A percentile compares a stretch with the other conserved stretches of the same genome.
Evolutionary conservation across 1,139 yeast species (phyloP).

Genomic region (Debaryomyces psychrophilus): DNA sequence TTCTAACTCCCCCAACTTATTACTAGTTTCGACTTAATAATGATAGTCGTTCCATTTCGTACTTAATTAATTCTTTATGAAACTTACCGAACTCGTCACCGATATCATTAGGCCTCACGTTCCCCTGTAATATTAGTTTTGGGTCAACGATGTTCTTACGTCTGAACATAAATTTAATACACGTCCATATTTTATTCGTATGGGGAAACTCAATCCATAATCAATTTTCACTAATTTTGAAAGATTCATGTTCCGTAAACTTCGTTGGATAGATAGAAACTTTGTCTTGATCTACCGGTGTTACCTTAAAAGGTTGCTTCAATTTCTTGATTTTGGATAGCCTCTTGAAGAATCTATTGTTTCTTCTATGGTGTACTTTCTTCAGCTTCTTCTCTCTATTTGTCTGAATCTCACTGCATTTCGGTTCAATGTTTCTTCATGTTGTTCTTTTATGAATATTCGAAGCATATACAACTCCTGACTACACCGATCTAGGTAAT

Average conservation of each 20-base stretch:
- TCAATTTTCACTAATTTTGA: conserved; percentile 12
- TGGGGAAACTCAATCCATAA: conserved; percentile 12
- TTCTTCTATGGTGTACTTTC: too few relatives aligned
- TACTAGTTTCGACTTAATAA: not conserved
- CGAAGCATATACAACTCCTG: not conserved
- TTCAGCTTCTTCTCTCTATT: not conserved
- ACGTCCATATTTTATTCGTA: conserved; percentile 3
- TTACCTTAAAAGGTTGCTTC: not conserved
- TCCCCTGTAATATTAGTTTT: not conserved
- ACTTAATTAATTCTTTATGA: conserved; percentile 5
- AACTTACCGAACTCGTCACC: not conserved
- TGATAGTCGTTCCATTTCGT: conserved; percentile 6
- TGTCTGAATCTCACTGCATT: not conserved
- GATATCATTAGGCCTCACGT: conserved; percentile 7
- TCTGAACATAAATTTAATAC: conserved; percentile 10
- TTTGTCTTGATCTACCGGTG: not conserved
- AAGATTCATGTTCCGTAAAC: not conserved
- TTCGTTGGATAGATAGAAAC: not conserved
- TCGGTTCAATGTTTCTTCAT: not conserved
- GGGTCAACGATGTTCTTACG: conserved; percentile 10
- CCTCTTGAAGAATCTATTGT: not conserved
- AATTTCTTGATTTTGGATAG: not conserved
- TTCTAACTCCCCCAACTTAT: not conserved
- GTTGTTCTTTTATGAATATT: not conserved
- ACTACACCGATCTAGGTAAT: not conserved